Evolutionary conservation across 2,329 filamentous ascomycete species (phyloP).

Genomic region (Colletotrichum cuscutae): DNA sequence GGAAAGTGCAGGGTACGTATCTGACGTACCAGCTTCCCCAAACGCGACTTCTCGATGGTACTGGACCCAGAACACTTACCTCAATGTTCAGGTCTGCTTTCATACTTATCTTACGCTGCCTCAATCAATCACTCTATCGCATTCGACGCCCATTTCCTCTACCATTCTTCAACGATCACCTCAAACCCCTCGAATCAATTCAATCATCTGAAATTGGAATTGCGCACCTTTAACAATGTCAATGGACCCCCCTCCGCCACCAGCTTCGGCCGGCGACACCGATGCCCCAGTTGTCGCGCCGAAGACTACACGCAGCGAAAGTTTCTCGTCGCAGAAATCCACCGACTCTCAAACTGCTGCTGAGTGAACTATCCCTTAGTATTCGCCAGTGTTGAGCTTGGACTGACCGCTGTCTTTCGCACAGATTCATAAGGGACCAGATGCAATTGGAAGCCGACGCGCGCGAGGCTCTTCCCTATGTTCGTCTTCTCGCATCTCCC

Average conservation of each 20-base stretch:
- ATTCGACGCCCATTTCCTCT: neutral
- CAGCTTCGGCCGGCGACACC: slow-evolving; percentile 39
- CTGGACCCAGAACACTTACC: neutral
- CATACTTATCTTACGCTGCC: neutral
- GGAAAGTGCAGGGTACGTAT: slow-evolving; percentile 14
- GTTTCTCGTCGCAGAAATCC: slow-evolving; percentile 68
- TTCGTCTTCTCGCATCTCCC: slow-evolving; percentile 54
- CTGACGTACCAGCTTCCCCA: slow-evolving; percentile 17
- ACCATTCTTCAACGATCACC: neutral
- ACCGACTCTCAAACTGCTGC: slow-evolving; percentile 78
- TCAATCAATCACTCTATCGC: neutral
- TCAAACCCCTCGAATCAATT: neutral
- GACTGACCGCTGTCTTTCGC: neutral
- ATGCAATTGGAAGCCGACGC: slow-evolving; percentile 94
- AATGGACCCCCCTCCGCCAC: slow-evolving; percentile 49
- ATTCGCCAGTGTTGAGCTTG: neutral
- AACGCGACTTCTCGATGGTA: slow-evolving; percentile 13
- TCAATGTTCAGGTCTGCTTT: neutral
- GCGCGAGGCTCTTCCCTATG: slow-evolving; percentile 92
- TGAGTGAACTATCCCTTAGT: slow-evolving; percentile 60
- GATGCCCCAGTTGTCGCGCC: slow-evolving; percentile 35
- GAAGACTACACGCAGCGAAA: slow-evolving; percentile 59
- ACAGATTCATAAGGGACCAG: slow-evolving; percentile 87
- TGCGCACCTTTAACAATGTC: slow-evolving; percentile 39
- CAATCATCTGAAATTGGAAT: neutral